Evolutionary conservation across 1,284 basidiomycete species (phyloP).

Genomic region (Ceratobasidium theobromae): DNA sequence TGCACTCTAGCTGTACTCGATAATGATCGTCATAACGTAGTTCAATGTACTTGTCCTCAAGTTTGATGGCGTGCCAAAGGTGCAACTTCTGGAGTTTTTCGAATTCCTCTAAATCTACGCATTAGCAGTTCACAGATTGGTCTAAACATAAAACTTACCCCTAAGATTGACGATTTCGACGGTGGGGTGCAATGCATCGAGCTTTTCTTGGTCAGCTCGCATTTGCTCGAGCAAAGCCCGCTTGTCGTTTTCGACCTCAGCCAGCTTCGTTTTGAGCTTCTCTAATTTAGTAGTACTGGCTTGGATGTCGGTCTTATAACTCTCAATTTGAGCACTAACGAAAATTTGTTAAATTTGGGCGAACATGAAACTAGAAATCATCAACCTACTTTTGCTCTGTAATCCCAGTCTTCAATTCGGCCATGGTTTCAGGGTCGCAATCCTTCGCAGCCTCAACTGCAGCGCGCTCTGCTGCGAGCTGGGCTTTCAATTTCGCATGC

Average conservation of each 20-base stretch:
- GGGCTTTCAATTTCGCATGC: constrained; percentile 46
- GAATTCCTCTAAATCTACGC: constrained; percentile 1
- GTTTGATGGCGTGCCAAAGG: constrained; percentile 20
- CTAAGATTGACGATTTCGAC: constrained; percentile 27
- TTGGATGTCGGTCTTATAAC: constrained; percentile 44
- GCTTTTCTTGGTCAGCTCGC: constrained; percentile 18
- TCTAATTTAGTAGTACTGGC: constrained; percentile 44
- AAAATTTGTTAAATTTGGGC: constrained; percentile 35
- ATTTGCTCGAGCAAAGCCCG: constrained; percentile 15
- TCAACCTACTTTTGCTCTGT: constrained; percentile 49
- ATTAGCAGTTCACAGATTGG: background rate
- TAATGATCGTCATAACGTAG: constrained; percentile 9
- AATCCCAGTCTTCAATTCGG: constrained; percentile 48
- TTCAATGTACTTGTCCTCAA: constrained; percentile 26
- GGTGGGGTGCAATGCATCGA: constrained; percentile 15
- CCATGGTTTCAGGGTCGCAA: constrained; percentile 52
- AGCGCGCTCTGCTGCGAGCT: constrained; percentile 48
- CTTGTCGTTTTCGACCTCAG: constrained; percentile 41
- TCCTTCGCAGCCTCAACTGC: constrained; percentile 49
- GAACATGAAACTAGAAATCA: no score
- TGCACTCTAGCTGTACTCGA: constrained; percentile 18
- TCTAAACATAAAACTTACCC: background rate
- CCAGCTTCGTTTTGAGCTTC: constrained; percentile 44
- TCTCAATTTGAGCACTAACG: constrained; percentile 44
- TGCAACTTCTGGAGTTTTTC: constrained; percentile 21